phyloP scores from a whole-genome alignment of 2,329 filamentous ascomycete genomes.

The Diaporthe australafricana region DNA sequence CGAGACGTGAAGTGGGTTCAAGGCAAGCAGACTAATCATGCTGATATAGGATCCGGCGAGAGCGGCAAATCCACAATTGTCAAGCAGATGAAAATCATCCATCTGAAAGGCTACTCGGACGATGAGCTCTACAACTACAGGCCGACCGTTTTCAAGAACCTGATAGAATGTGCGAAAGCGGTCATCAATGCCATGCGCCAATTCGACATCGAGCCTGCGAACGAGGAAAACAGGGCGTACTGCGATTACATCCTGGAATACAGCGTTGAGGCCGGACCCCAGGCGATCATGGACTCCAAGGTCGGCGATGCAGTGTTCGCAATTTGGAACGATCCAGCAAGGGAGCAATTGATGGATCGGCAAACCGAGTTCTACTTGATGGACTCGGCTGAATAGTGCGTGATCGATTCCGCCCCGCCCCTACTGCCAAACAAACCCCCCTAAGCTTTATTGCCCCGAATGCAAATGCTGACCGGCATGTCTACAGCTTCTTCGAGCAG shows the following conservation, averaged over 20 bases:
- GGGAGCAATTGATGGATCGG: conserved; percentile 86
- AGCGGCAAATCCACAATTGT: conserved; percentile 99
- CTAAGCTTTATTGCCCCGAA: background rate
- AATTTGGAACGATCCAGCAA: conserved; percentile 90
- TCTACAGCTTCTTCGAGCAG: conserved; percentile 92
- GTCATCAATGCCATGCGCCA: conserved; percentile 92
- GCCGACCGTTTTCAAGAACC: conserved; percentile 97
- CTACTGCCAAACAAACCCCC: background rate
- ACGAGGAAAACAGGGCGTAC: conserved; percentile 77
- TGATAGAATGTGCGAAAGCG: conserved; percentile 95
- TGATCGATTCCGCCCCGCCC: conserved; percentile 36
- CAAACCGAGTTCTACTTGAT: conserved; percentile 99
- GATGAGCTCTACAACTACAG: conserved; percentile 96
- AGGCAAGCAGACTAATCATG: conserved; percentile 1
- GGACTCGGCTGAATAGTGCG: conserved; percentile 98
- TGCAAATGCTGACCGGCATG: background rate
- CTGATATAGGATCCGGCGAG: conserved; percentile 86
- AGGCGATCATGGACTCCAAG: conserved; percentile 82
- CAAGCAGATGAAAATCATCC: conserved; percentile 99
- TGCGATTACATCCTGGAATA: conserved; percentile 88
- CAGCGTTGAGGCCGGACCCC: conserved; percentile 89
- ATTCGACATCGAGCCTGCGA: conserved; percentile 85
- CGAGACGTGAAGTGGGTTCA: background rate
- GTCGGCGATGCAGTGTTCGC: conserved; percentile 86
- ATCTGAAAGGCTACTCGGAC: conserved; percentile 95